Conservation (phyloP, 345 rosid genomes). For the Hypericum perforatum region DNA sequence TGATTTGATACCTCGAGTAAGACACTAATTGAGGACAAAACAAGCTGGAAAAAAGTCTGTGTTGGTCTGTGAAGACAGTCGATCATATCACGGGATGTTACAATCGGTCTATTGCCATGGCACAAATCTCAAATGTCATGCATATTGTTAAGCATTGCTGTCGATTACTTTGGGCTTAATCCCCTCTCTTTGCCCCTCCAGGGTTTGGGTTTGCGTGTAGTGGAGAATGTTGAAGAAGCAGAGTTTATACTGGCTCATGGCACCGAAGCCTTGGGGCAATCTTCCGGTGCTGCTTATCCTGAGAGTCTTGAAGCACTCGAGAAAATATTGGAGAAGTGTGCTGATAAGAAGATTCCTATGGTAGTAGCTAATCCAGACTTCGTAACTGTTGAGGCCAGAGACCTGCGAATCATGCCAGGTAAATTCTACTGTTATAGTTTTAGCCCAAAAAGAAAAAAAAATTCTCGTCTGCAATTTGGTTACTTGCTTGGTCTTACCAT, state of each 20-base stretch:
- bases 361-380: constrained; percentile 92
- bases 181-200: constrained; percentile 8
- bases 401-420: constrained; percentile 84
- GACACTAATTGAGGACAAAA: no score
- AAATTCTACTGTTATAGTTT: constrained; percentile 8
- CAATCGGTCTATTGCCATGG: neutral
- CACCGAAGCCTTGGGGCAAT: constrained; percentile 76
- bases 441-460: no score
- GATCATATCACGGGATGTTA: no score
- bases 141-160: no score
- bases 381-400: constrained; percentile 88
- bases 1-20: no score
- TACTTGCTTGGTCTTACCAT: neutral
- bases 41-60: no score
- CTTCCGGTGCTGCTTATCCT: constrained; percentile 51
- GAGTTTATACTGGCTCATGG: constrained; percentile 85
- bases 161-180: neutral
- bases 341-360: constrained; percentile 68
- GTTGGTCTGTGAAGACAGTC: no score
- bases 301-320: constrained; percentile 61
- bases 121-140: no score
- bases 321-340: constrained; percentile 65
- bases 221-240: constrained; percentile 69
- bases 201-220: constrained; percentile 72
- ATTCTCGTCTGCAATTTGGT: neutral